Percentiles rank a stretch among this genome's conserved stretches.
These are phyloP conservation scores for Wickerhamiella pararugosa DNA, from an alignment of 1,139 yeast species.

Conservation along the genomic window DNA sequence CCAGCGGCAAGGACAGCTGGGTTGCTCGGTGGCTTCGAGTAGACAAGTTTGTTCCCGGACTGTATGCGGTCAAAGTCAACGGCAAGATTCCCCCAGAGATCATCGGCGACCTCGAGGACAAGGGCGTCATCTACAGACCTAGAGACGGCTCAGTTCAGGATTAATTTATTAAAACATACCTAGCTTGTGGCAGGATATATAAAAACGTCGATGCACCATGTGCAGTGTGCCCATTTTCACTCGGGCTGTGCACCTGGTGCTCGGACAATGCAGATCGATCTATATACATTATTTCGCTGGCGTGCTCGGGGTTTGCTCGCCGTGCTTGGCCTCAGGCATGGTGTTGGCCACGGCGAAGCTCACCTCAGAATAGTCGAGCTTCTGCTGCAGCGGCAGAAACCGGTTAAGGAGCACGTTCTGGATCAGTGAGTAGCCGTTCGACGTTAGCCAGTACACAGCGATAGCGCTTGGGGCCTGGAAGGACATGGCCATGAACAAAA, in stretches of 20 bases:
- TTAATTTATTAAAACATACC: conserved; percentile 18
- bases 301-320: too few relatives aligned
- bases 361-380: conserved; percentile 3
- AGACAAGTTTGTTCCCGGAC: conserved; percentile 76
- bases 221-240: too few relatives aligned
- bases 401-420: conserved; percentile 66
- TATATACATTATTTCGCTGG: too few relatives aligned
- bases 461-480: conserved; percentile 78
- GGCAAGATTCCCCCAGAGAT: conserved; percentile 87
- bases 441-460: conserved; percentile 73
- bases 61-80: conserved; percentile 81
- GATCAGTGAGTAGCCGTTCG: conserved; percentile 56
- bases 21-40: conserved; percentile 94
- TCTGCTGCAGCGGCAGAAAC: conserved; percentile 34
- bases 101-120: conserved; percentile 52
- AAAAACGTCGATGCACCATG: too few relatives aligned
- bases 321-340: too few relatives aligned
- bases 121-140: conserved; percentile 76
- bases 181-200: too few relatives aligned
- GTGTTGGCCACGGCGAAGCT: not conserved
- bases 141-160: conserved; percentile 93
- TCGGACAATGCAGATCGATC: too few relatives aligned
- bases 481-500: conserved; percentile 69
- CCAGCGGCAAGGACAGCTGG: conserved; percentile 83
- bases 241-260: too few relatives aligned